Conservation (phyloP, 768 basidiomycete species). For the Termitomyces sp. region DNA sequence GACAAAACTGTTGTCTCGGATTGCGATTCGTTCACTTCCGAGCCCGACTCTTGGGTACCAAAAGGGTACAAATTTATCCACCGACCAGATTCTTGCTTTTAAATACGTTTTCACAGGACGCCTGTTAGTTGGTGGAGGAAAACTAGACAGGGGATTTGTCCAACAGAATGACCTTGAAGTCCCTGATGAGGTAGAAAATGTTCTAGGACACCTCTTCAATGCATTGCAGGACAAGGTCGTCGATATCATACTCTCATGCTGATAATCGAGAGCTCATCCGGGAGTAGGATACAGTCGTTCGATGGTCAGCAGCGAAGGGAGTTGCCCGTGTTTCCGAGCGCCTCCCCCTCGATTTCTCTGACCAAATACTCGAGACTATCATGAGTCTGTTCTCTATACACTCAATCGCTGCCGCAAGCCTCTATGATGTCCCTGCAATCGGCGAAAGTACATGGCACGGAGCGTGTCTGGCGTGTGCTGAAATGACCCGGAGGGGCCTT, state of each 20-base stretch:
- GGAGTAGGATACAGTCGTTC: conserved; percentile 83
- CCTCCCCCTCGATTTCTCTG: conserved; percentile 66
- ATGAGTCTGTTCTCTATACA: conserved; percentile 75
- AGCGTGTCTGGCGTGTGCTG: conserved; percentile 85
- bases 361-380: conserved; percentile 79
- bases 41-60: conserved; percentile 27
- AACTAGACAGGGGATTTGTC: conserved; percentile 9
- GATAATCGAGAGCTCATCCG: neutral
- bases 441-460: conserved; percentile 96
- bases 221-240: conserved; percentile 77
- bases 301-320: conserved; percentile 93
- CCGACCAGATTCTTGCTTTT: neutral
- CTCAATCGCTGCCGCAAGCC: conserved; percentile 51
- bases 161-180: conserved; percentile 51
- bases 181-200: conserved; percentile 71
- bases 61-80: conserved; percentile 29
- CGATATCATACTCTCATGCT: neutral
- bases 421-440: conserved; percentile 68
- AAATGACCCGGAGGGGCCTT: conserved; percentile 82
- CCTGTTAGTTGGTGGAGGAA: conserved; percentile 20
- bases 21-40: conserved; percentile 59
- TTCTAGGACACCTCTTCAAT: conserved; percentile 67
- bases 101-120: conserved; percentile 20
- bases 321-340: conserved; percentile 79
- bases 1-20: conserved; percentile 61